Evolutionary conservation across 768 basidiomycete species (phyloP).

Genomic region (Podaxis sp.): DNA sequence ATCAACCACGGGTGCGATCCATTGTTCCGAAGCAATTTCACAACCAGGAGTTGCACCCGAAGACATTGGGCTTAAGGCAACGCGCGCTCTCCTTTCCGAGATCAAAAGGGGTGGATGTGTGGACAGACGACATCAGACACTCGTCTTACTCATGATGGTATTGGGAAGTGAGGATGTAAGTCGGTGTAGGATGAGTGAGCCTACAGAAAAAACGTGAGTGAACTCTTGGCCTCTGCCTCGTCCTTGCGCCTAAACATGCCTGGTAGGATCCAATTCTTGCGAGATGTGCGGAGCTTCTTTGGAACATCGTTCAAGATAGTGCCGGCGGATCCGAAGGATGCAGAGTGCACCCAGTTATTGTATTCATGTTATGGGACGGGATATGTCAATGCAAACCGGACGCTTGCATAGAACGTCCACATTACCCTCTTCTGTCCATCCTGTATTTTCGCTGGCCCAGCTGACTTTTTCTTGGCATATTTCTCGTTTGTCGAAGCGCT

Average conservation of each 20-base stretch:
- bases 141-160: constrained; percentile 88
- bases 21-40: constrained; percentile 85
- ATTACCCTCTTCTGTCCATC: neutral
- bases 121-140: constrained; percentile 83
- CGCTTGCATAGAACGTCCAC: constrained; percentile 52
- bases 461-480: neutral
- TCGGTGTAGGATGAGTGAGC: constrained; percentile 80
- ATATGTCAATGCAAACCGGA: constrained; percentile 84
- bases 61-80: constrained; percentile 83
- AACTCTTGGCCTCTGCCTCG: neutral
- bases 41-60: constrained; percentile 85
- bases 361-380: constrained; percentile 94
- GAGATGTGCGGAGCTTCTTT: constrained; percentile 79
- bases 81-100: constrained; percentile 76
- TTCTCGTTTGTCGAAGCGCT: neutral
- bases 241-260: neutral
- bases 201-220: constrained; percentile 78
- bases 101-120: constrained; percentile 85
- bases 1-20: constrained; percentile 86
- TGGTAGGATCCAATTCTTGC: constrained; percentile 83
- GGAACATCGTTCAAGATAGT: constrained; percentile 93
- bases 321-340: constrained; percentile 51
- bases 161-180: constrained; percentile 98
- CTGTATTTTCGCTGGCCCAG: neutral
- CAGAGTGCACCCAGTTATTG: constrained; percentile 57